A percentile compares a stretch with the other conserved stretches of the same genome.
These are phyloP conservation scores for Raphanus hybrid DNA, from an alignment of 441 rosid species.

Conservation along the genomic window DNA sequence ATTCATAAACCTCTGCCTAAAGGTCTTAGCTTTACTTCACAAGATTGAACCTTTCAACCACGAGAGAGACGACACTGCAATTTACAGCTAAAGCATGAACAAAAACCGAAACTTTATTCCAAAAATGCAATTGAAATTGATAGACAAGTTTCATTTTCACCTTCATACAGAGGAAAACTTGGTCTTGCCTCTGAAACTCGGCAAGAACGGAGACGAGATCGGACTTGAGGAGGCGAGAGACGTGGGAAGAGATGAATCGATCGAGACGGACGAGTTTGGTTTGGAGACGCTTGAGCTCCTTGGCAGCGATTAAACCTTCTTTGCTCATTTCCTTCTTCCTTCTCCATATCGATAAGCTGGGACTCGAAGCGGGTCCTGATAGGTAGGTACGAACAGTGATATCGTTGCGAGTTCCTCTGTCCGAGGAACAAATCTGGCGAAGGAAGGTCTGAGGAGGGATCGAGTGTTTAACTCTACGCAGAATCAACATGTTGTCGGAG, in stretches of 20 bases:
- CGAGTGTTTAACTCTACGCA: not conserved
- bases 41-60: not conserved
- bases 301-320: slow-evolving; percentile 81
- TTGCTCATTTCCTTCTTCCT: slow-evolving; percentile 82
- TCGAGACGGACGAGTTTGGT: slow-evolving; percentile 53
- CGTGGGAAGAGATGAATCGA: slow-evolving; percentile 62
- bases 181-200: slow-evolving; percentile 93
- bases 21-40: not conserved
- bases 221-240: slow-evolving; percentile 86
- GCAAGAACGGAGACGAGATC: slow-evolving; percentile 83
- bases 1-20: not conserved
- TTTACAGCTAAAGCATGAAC: not conserved
- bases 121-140: not conserved
- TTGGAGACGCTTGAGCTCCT: slow-evolving; percentile 86
- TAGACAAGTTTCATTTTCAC: slow-evolving; percentile 37
- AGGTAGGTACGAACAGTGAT: slow-evolving; percentile 26
- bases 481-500: not conserved
- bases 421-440: not conserved
- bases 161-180: slow-evolving; percentile 87
- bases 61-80: not conserved
- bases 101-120: not conserved
- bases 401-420: not conserved
- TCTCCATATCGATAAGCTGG: slow-evolving; percentile 80
- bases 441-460: slow-evolving; percentile 31
- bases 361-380: slow-evolving; percentile 62